Base-by-base conservation (phyloP, 345 rosid species). In the Boechera retrofracta region DNA sequence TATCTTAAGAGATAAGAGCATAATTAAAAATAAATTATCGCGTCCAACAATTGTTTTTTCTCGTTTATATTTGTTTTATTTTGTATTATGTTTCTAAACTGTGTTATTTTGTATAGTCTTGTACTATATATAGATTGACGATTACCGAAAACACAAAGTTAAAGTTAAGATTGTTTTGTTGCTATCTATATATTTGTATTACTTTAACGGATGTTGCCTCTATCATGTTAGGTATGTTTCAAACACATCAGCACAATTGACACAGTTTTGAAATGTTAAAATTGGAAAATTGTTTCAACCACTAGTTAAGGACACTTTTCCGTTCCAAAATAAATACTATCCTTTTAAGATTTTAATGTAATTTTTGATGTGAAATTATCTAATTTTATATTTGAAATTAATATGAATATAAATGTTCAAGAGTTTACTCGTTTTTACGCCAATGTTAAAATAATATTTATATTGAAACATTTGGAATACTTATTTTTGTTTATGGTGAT, bases 141-240 rank as follows among this genome's bases (percentile, higher is more conserved):
- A 54, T 24, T 28, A 54, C 6, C n/a, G 16, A 28, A 28, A 28
- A 54, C 33, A 54, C 2, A 5, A 54, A 54, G 16, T 28, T 54
- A 2, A 24, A 52, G 56, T 24, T 24, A 52, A 52, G 15, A 2
- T 24, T 21, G 29, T 10, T 26, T 24, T 0, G 32, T 4, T 31
- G 32, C 32, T 31, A 28, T 21, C 2, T 28, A 36, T 36, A 36
- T 36, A 36, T 36, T 36, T 36, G 4, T 29, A 26, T 29, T 5
- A 29, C 60, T 29, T 28, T 55, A 57, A 15, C 36, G 42, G 64
- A 58, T 33, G 18, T 57, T 57, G 41, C 62, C 41, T 57, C 16
- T 2, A 57, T 3, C 62, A 7, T 15, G 41, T 32, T 57, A 2
- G 41, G 12, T 57, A 41, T 32, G 53, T 48, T 48, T 48, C 26